Percentiles rank a stretch among this genome's conserved stretches.
These are phyloP conservation scores for Pyrenophora graminea DNA, from an alignment of 2,329 filamentous ascomycete species.

Conservation along the genomic window DNA sequence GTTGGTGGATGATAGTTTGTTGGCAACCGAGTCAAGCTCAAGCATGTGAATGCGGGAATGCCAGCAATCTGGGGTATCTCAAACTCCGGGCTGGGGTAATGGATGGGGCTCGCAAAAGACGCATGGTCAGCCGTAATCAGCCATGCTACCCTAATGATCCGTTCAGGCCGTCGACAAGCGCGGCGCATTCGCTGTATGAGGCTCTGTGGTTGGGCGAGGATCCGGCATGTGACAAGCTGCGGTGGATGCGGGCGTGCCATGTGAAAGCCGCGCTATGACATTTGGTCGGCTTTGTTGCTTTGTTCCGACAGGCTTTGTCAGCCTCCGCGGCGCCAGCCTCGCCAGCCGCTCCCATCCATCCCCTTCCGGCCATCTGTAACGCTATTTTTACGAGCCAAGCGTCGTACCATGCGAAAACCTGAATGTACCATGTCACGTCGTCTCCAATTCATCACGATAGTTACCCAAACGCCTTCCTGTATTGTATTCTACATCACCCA, in stretches of 20 bases:
- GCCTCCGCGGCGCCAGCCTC: background rate
- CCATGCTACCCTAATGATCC: slow-evolving; percentile 15
- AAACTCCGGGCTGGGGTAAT: slow-evolving; percentile 6
- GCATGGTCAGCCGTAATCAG: slow-evolving; percentile 17
- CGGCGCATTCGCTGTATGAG: slow-evolving; percentile 20
- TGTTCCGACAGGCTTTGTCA: slow-evolving; percentile 5
- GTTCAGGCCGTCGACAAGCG: slow-evolving; percentile 22
- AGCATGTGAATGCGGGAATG: slow-evolving; percentile 9
- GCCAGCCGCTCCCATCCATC: background rate
- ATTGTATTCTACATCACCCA: background rate
- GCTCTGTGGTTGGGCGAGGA: slow-evolving; percentile 21
- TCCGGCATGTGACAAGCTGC: slow-evolving; percentile 30
- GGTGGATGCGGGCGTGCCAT: slow-evolving; percentile 20
- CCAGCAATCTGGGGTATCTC: slow-evolving; percentile 3
- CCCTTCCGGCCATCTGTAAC: background rate
- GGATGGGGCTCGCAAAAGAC: background rate
- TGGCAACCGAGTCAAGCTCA: background rate
- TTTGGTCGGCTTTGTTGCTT: slow-evolving; percentile 17
- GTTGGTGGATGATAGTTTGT: background rate
- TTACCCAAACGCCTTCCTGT: too few relatives aligned
- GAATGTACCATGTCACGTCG: background rate
- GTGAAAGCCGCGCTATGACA: slow-evolving; percentile 27
- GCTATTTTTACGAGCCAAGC: slow-evolving; percentile 1
- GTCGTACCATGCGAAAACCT: too few relatives aligned
- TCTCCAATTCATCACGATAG: background rate